These are phyloP conservation scores for Steccherinum ochraceum DNA, from an alignment of 768 basidiomycete genomes.

Conservation along the genomic window DNA sequence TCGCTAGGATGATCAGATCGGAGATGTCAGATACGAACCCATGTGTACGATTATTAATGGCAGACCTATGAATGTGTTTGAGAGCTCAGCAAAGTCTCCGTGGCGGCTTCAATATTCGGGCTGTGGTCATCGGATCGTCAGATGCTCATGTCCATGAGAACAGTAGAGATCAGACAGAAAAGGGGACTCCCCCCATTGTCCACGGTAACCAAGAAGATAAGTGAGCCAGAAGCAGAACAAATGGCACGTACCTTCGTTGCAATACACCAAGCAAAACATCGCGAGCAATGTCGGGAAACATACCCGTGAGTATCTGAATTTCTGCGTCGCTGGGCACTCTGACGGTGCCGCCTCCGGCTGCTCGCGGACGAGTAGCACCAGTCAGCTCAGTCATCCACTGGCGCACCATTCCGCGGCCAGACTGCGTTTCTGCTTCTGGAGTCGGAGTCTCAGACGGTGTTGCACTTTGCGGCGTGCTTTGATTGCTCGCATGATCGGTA, in stretches of 20 bases:
- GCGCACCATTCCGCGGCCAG: slow-evolving; percentile 37
- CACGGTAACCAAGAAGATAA: neutral
- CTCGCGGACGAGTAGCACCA: slow-evolving; percentile 12
- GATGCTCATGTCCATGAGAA: no score
- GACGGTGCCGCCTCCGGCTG: slow-evolving; percentile 26
- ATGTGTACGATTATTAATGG: no score
- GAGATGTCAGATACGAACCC: no score
- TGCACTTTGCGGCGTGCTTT: neutral
- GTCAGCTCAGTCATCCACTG: slow-evolving; percentile 68
- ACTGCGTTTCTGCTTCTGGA: slow-evolving; percentile 1
- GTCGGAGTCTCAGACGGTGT: neutral
- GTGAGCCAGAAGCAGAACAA: neutral
- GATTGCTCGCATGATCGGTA: neutral
- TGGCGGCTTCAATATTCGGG: slow-evolving; percentile 73
- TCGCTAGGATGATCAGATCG: no score
- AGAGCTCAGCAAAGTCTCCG: slow-evolving; percentile 66
- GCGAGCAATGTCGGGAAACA: slow-evolving; percentile 80
- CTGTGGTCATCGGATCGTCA: slow-evolving; percentile 28
- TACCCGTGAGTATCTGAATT: slow-evolving; percentile 62
- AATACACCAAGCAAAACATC: slow-evolving; percentile 71
- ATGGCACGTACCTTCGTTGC: slow-evolving; percentile 65
- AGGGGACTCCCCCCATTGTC: neutral
- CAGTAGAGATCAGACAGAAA: no score
- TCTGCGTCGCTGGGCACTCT: slow-evolving; percentile 72
- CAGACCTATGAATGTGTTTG: neutral